Evolutionary conservation across 2,329 filamentous ascomycete species (phyloP).

Genomic region (Aspergillus jensenii): DNA sequence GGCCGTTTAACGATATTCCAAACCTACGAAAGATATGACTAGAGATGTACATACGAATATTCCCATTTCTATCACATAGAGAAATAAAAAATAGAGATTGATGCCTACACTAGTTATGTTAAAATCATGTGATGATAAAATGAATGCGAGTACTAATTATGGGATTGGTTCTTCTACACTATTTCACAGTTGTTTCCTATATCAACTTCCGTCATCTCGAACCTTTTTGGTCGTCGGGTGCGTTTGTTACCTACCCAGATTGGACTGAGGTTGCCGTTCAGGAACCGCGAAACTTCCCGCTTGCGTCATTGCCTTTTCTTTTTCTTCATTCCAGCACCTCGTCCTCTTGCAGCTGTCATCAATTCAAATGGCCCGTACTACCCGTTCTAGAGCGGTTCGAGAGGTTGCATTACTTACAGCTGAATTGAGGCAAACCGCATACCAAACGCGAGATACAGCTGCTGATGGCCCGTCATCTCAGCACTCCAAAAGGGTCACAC

Average conservation of each 20-base stretch:
- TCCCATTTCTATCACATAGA: background rate
- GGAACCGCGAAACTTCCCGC: background rate
- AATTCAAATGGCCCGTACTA: conserved; percentile 26
- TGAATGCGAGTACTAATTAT: background rate
- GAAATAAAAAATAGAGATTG: background rate
- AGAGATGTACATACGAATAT: conserved; percentile 7
- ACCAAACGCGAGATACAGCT: conserved; percentile 42
- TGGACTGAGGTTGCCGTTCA: background rate
- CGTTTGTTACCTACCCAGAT: background rate
- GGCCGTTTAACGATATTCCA: conserved; percentile 16
- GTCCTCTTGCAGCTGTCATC: background rate
- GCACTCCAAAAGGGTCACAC: background rate
- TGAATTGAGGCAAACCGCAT: conserved; percentile 9
- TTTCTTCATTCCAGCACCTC: background rate
- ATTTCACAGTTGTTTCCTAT: background rate
- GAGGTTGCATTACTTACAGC: conserved; percentile 19
- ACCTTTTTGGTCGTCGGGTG: background rate
- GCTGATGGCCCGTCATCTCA: background rate
- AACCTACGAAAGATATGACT: conserved; percentile 13
- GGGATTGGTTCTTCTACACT: background rate
- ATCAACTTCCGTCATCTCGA: background rate
- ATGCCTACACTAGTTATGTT: background rate
- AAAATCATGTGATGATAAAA: background rate
- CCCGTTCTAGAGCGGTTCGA: conserved; percentile 28
- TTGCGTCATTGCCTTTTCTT: background rate